These are phyloP conservation scores for Ogataea pignaliae DNA, from an alignment of 805 yeast genomes.

Conservation along the genomic window DNA sequence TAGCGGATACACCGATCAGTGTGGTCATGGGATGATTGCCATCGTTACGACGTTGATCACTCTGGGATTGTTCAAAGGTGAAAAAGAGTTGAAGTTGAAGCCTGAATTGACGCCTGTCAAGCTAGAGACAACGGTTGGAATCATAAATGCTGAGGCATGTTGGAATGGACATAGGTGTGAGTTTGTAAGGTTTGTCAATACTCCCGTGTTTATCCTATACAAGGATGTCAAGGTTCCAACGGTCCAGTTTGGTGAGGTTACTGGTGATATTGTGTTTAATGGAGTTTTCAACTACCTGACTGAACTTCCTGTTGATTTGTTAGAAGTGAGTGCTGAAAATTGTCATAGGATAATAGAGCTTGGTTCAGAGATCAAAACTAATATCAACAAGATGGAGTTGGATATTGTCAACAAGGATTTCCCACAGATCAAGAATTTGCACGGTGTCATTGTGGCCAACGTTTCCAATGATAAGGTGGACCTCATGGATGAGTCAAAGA, in stretches of 20 bases:
- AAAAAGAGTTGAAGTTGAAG: conserved; percentile 11
- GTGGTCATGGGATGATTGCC: conserved; percentile 28
- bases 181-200: conserved; percentile 21
- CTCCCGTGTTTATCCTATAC: conserved; percentile 20
- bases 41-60: conserved; percentile 18
- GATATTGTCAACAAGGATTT: conserved; percentile 17
- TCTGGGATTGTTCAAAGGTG: conserved; percentile 15
- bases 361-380: conserved; percentile 19
- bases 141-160: conserved; percentile 16
- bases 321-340: conserved; percentile 17
- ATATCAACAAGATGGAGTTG: conserved; percentile 7
- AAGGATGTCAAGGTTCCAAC: conserved; percentile 13
- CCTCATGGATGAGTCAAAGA: conserved; percentile 7
- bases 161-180: conserved; percentile 23
- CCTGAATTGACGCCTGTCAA: conserved; percentile 18
- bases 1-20: conserved; percentile 26
- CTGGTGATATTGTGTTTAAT: conserved; percentile 25
- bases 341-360: conserved; percentile 13
- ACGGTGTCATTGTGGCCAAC: conserved; percentile 20
- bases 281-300: conserved; percentile 25
- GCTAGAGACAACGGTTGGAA: conserved; percentile 26
- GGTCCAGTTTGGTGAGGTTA: conserved; percentile 11
- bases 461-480: conserved; percentile 3
- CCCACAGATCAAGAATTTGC: conserved; percentile 20
- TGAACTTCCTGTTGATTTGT: conserved; percentile 7